A percentile compares a stretch with the other conserved stretches of the same genome.
These are phyloP conservation scores for Mesostigma viride DNA, from an alignment of 139 green algal species.

Conservation along the genomic window DNA sequence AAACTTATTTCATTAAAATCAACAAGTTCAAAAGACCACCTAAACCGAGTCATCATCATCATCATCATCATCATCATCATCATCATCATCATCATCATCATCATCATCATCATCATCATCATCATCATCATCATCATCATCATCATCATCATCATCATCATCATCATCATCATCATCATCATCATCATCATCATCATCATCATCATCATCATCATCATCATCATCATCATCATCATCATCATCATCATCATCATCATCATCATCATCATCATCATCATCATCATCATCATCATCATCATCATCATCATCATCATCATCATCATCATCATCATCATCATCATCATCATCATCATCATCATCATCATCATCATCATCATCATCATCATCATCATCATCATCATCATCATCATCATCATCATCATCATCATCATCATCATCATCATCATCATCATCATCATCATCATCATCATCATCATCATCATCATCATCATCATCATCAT, in stretches of 20 bases:
- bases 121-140: not conserved
- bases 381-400: too few relatives aligned
- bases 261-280: conserved; percentile 1
- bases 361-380: too few relatives aligned
- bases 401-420: too few relatives aligned
- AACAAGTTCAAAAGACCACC: too few relatives aligned
- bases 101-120: conserved; percentile 2
- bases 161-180: not conserved
- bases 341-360: too few relatives aligned
- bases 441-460: too few relatives aligned
- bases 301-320: not conserved
- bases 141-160: not conserved
- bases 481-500: too few relatives aligned
- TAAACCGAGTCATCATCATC: too few relatives aligned
- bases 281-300: not conserved
- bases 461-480: too few relatives aligned
- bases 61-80: conserved; percentile 3
- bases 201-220: conserved; percentile 4
- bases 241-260: not conserved
- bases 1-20: too few relatives aligned
- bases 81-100: conserved; percentile 2
- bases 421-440: too few relatives aligned
- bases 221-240: conserved; percentile 2
- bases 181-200: not conserved
- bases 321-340: too few relatives aligned